Evolutionary conservation across 2,329 filamentous ascomycete species (phyloP).

Genomic region (Cladobotryum protrusum): DNA sequence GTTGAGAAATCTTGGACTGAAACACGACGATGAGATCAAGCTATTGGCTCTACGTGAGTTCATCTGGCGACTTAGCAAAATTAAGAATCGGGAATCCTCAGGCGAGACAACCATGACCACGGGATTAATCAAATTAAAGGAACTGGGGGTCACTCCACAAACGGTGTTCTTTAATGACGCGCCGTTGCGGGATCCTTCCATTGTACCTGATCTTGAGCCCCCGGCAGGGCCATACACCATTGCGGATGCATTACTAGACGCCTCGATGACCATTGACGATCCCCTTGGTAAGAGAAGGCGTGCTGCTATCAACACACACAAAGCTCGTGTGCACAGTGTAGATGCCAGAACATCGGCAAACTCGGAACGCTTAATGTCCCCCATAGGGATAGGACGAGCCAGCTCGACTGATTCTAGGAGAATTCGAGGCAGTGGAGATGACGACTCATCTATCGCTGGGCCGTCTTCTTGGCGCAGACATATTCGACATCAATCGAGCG

Average conservation of each 20-base stretch:
- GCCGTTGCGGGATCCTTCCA: constrained; percentile 41
- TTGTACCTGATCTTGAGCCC: constrained; percentile 24
- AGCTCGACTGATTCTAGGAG: constrained; percentile 34
- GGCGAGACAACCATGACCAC: constrained; percentile 27
- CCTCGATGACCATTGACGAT: constrained; percentile 80
- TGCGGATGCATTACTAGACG: constrained; percentile 83
- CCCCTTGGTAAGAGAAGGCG: constrained; percentile 48
- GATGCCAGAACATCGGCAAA: constrained; percentile 23
- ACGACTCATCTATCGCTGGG: constrained; percentile 33
- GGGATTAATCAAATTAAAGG: constrained; percentile 62
- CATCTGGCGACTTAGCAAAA: constrained; percentile 77
- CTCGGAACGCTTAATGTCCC: constrained; percentile 25
- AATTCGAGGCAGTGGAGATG: constrained; percentile 25
- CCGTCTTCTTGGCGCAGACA: constrained; percentile 38
- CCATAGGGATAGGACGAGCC: constrained; percentile 22
- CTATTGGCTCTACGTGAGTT: constrained; percentile 81
- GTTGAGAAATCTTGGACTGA: constrained; percentile 76
- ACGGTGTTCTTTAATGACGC: constrained; percentile 89
- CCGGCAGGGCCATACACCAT: constrained; percentile 62
- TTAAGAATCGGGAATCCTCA: constrained; percentile 52
- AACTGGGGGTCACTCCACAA: constrained; percentile 71
- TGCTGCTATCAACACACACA: constrained; percentile 46
- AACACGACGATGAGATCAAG: constrained; percentile 80
- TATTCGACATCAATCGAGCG: constrained; percentile 54
- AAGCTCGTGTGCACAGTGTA: constrained; percentile 35